Percentiles rank a stretch among this genome's conserved stretches.
Conservation (phyloP, 164 flowering plant species). For the Piper betle region DNA sequence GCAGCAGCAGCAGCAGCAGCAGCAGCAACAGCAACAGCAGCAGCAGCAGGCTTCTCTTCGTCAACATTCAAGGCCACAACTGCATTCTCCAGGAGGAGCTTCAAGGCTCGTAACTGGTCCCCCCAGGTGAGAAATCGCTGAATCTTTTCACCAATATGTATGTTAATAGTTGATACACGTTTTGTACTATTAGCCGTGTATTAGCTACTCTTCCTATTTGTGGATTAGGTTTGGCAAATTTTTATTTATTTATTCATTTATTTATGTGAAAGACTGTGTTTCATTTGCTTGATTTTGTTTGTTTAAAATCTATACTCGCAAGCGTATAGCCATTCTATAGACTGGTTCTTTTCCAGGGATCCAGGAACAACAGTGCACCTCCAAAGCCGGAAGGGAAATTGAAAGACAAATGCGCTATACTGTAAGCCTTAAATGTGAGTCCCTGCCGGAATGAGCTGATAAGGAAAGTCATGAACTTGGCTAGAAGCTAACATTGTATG, state of each 20-base stretch:
- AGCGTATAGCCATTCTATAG: too few species aligned
- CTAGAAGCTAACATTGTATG: slow-evolving; percentile 29
- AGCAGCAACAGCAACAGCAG: slow-evolving; percentile 34
- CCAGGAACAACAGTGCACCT: slow-evolving; percentile 28
- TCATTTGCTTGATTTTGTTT: too few species aligned
- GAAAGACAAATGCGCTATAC: slow-evolving; percentile 56
- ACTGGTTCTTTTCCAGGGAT: slow-evolving; percentile 46
- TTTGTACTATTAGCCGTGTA: neutral
- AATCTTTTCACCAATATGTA: neutral
- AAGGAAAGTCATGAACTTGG: slow-evolving; percentile 49
- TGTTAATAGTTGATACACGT: neutral
- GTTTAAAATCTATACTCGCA: too few species aligned
- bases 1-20: too few species aligned
- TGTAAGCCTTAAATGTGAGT: slow-evolving; percentile 36
- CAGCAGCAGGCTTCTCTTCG: slow-evolving; percentile 18
- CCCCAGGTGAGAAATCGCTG: slow-evolving; percentile 48
- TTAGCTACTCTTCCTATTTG: neutral
- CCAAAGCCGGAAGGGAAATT: slow-evolving; percentile 40
- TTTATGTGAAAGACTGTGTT: too few species aligned
- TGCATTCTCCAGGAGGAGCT: slow-evolving; percentile 14
- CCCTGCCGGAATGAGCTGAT: slow-evolving; percentile 33
- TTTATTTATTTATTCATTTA: too few species aligned
- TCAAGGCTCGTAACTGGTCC: slow-evolving; percentile 67
- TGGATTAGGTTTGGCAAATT: neutral
- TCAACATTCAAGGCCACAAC: slow-evolving; percentile 21